Evolutionary conservation across 2,329 filamentous ascomycete genomes (phyloP).

Genomic region (Dothideomycetidae sp.): DNA sequence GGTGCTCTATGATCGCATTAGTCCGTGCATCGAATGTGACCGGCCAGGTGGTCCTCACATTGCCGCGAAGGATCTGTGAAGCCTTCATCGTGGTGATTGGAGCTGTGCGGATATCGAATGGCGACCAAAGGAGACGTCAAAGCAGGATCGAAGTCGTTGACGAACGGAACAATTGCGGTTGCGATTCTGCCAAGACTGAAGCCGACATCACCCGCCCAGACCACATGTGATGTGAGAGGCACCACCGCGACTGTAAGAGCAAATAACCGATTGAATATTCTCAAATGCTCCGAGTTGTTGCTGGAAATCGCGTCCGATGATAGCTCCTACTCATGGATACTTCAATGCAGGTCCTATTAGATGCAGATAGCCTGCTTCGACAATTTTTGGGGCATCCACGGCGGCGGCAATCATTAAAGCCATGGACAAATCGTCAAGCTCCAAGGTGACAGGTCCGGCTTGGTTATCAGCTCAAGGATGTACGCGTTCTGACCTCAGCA

Average conservation of each 20-base stretch:
- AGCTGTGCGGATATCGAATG: neutral
- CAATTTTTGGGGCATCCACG: neutral
- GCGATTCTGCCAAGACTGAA: neutral
- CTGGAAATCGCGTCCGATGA: too few species aligned
- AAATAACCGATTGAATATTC: too few species aligned
- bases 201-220: neutral
- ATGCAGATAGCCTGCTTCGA: neutral
- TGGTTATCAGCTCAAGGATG: neutral
- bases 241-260: too few species aligned
- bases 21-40: neutral
- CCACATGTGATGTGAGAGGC: too few species aligned
- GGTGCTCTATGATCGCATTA: slow-evolving; percentile 4
- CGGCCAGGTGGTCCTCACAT: slow-evolving; percentile 10
- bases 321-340: too few species aligned
- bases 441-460: slow-evolving; percentile 31
- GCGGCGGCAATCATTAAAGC: slow-evolving; percentile 13
- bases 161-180: neutral
- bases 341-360: neutral
- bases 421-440: slow-evolving; percentile 28
- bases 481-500: slow-evolving; percentile 27
- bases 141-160: neutral
- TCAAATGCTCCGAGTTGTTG: too few species aligned
- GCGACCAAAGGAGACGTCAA: neutral
- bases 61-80: slow-evolving; percentile 17
- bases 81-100: slow-evolving; percentile 16